Evolutionary conservation across 495 filamentous ascomycete species (phyloP), one percentile per base, ranked within the genome.

Genomic region (Aspergillus panamensis): DNA sequence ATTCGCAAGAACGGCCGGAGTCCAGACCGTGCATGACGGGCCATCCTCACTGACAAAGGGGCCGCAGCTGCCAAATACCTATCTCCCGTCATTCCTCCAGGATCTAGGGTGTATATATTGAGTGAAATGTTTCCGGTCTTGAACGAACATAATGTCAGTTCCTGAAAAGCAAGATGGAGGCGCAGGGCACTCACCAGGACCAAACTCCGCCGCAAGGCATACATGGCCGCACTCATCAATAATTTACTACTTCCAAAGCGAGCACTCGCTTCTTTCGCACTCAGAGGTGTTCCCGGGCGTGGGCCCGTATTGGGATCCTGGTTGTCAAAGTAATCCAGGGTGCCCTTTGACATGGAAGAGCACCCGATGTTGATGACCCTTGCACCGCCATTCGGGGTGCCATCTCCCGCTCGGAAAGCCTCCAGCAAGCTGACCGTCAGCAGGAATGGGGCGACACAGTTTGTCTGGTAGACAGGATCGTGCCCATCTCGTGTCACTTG

Each of bases 231-330:
- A 50, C 71, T 75, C 53, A 68, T 69, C 16, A 75, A 49, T 21
- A 77, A 53, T 53, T 77, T 77, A 57, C 74, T 77, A 55, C 74
- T 77, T 37, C 69, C 73, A 58, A 69, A 77, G 10, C 72, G 73
- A 25, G 63, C 44, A 44, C 61, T 69, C 1, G 58, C 71, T 65
- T 77, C 71, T 48, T 72, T 71, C 6, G 62, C 61, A 50, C 66
- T 68, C 37, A 75, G 55, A 3, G 61, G 40, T 10, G 70, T 65
- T 40, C 71, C 71, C 17, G 63, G 58, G 6, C 47, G 57, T 21
- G 56, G 54, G 17, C 40, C 54, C 31, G 56, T 57, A 37, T 58
- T 51, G 14, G 59, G 55, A 10, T 65, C 58, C 37, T 49, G 47
- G 29, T 56, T 57, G 2, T 75, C 68, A 35, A 77, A 77, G 60